Evolutionary conservation across 2,329 filamentous ascomycete genomes (phyloP), one percentile per base, ranked within the genome.

Genomic region (Aureobasidium sp.): DNA sequence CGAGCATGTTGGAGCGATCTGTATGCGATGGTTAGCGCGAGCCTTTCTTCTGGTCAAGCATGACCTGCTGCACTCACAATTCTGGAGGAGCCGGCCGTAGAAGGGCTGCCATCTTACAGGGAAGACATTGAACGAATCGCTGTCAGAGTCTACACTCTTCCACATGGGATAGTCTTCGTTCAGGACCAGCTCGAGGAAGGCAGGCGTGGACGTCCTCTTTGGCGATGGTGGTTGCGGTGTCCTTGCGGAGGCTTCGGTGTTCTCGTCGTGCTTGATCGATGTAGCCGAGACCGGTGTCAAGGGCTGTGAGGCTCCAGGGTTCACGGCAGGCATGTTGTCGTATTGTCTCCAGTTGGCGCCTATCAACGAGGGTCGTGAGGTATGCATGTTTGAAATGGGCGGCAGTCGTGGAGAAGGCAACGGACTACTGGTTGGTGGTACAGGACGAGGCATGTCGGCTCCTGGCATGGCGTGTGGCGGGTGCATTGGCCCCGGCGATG

Each of bases 101-200:
- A 60, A 46, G 9, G 58, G 58, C 25, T 60, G 46, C 58, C 58
- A 60, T 11, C 35, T 54, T 13, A 60, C 58, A 9, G 58, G 58
- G n/a, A 60, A 60, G 3, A 53, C 23, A 7, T 15, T 27, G 17
- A 60, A 60, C 23, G 58, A 51, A 37, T 60, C 25, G 19, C 17
- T 43, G n/a, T 31, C 47, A 21, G 47, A 38, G 37, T 60, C 47
- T 2, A 54, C 58, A 23, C 17, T 27, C 19, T 50, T 45, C 46
- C 46, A 60, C 21, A 54, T 35, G 6, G 47, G 47, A 38, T 37
- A 45, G 1, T 60, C 58, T 11, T 53, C 47, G 23, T 60, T 60
- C 38, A 60, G 23, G 4, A 60, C 58, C n/a, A 54, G 10, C 15
- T 60, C 58, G 9, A 60, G 47, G 23, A 60, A 60, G 19, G 37